Percentiles rank a stretch among this genome's conserved stretches.
phyloP scores from a whole-genome alignment of 345 rosid species.

The Salix viminalis region DNA sequence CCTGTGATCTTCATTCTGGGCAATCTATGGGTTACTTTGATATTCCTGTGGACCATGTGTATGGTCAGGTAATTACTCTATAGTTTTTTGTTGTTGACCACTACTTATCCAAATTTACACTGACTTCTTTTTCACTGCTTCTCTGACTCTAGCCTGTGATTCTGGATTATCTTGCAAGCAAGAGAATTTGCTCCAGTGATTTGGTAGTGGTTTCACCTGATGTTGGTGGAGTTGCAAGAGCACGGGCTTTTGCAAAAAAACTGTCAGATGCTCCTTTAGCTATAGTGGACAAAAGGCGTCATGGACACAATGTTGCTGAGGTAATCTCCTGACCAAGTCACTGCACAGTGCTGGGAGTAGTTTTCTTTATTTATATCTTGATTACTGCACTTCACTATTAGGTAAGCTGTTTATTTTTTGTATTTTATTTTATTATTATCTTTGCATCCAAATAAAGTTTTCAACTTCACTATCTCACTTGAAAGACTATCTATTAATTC shows the following conservation, averaged over 20 bases:
- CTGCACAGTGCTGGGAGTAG: neutral
- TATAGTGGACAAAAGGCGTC: conserved; percentile 32
- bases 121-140: neutral
- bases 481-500: neutral
- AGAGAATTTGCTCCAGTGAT: conserved; percentile 64
- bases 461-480: neutral
- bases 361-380: neutral
- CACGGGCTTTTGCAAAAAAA: conserved; percentile 31
- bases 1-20: conserved; percentile 98
- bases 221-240: conserved; percentile 56
- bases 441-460: neutral
- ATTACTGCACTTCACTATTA: neutral
- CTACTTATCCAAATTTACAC: neutral
- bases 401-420: neutral
- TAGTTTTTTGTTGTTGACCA: neutral
- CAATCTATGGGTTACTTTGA: conserved; percentile 98
- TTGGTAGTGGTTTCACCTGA: conserved; percentile 96
- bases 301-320: conserved; percentile 88
- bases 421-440: too few relatives aligned
- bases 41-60: conserved; percentile 91
- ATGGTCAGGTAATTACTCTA: conserved; percentile 61
- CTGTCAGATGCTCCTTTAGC: conserved; percentile 32
- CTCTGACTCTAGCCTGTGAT: conserved; percentile 56
- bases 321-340: conserved; percentile 27
- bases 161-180: conserved; percentile 94